Percentiles rank a stretch among this genome's conserved stretches.
These are phyloP conservation scores for Suillus alpinus DNA, from an alignment of 768 basidiomycete species.

Conservation along the genomic window DNA sequence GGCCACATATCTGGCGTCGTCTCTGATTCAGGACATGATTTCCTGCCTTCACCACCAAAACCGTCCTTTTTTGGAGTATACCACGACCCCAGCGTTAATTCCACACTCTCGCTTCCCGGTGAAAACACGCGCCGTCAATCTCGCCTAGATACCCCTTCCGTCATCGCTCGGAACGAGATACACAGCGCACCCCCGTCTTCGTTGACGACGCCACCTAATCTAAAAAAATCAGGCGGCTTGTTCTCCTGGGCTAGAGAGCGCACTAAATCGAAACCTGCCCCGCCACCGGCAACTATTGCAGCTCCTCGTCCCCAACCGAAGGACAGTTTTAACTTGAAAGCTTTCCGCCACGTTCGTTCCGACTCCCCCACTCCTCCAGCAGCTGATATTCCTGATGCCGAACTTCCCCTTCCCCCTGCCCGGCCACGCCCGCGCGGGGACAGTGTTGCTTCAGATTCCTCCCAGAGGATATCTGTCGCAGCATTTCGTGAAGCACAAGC, in stretches of 20 bases:
- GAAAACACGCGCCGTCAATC: constrained; percentile 23
- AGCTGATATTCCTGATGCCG: constrained; percentile 21
- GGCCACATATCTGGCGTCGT: constrained; percentile 34
- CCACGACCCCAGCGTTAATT: constrained; percentile 49
- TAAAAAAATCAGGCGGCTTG: constrained; percentile 33
- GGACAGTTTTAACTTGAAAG: constrained; percentile 62
- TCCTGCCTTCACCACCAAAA: constrained; percentile 59
- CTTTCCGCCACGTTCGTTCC: constrained; percentile 67
- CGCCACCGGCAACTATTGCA: constrained; percentile 34
- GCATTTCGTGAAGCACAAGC: constrained; percentile 80
- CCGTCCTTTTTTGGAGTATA: constrained; percentile 63
- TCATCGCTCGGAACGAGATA: constrained; percentile 8
- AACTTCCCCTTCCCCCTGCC: constrained; percentile 33
- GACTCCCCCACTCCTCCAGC: constrained; percentile 33
- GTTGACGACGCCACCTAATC: constrained; percentile 16
- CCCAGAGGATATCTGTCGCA: constrained; percentile 76
- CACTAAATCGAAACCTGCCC: constrained; percentile 32
- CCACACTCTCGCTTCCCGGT: constrained; percentile 63
- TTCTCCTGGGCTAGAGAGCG: constrained; percentile 35
- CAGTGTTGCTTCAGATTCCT: constrained; percentile 60
- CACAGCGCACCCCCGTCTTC: constrained; percentile 8
- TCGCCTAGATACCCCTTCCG: constrained; percentile 20
- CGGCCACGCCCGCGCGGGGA: constrained; percentile 51
- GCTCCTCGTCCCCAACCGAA: constrained; percentile 22
- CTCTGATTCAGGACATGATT: constrained; percentile 43